A percentile compares a stretch with the other conserved stretches of the same genome.
Evolutionary conservation across 2,329 filamentous ascomycete species (phyloP).

Genomic region (Exutisphaerella laricina): DNA sequence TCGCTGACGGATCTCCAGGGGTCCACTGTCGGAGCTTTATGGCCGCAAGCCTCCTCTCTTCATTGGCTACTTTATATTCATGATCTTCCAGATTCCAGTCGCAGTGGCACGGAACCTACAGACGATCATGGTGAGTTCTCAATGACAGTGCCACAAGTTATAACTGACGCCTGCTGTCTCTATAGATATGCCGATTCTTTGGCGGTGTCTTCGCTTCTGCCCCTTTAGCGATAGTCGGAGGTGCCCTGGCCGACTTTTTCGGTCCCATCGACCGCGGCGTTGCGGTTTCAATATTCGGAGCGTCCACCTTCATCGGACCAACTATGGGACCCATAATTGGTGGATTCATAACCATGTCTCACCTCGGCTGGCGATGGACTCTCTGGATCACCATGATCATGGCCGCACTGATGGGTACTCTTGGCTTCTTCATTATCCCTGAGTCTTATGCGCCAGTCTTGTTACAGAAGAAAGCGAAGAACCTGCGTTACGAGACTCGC

Average conservation of each 20-base stretch:
- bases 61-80: slow-evolving; percentile 37
- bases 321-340: slow-evolving; percentile 24
- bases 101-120: slow-evolving; percentile 50
- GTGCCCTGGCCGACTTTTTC: slow-evolving; percentile 26
- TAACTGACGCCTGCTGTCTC: no score
- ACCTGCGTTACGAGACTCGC: slow-evolving; percentile 51
- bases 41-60: slow-evolving; percentile 43
- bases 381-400: slow-evolving; percentile 35
- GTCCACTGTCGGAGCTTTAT: slow-evolving; percentile 47
- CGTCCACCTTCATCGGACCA: slow-evolving; percentile 27
- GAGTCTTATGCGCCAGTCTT: slow-evolving; percentile 46
- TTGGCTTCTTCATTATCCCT: slow-evolving; percentile 44
- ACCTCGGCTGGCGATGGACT: slow-evolving; percentile 30
- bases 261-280: slow-evolving; percentile 25
- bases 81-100: slow-evolving; percentile 52
- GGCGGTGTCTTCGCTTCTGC: slow-evolving; percentile 49
- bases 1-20: slow-evolving; percentile 4
- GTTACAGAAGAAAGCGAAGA: slow-evolving; percentile 44
- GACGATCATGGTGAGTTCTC: slow-evolving; percentile 52
- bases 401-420: slow-evolving; percentile 38
- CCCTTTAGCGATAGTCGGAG: slow-evolving; percentile 45
- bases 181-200: slow-evolving; percentile 51
- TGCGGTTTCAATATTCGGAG: slow-evolving; percentile 24
- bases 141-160: no score
- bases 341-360: slow-evolving; percentile 24